Base-by-base conservation (phyloP, 805 yeast genomes). In the Lachancea waltii region DNA sequence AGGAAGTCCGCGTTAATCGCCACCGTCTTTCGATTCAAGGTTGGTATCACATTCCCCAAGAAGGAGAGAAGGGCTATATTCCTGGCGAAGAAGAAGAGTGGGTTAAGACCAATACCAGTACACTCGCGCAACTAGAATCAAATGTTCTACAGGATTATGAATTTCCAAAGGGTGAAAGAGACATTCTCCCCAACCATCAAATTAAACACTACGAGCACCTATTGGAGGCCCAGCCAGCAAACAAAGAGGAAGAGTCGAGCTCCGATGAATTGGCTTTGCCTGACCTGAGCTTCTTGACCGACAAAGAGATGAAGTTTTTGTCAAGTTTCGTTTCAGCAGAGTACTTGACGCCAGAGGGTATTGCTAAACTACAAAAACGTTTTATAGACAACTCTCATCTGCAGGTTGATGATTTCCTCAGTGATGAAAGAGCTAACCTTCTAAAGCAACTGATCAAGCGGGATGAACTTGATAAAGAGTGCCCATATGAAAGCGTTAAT, bases 31-130 rank as follows among this genome's bases (percentile, higher is more conserved):
- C 95, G 0, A 85, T 92, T 43, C 96, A 92, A 54, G 99, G 99
- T 1, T 94, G 99, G 99, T 94, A 90, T 57, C 99, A 92, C 60
- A 85, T 89, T 36, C 99, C 99, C 3, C 97, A 92, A 58, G 66
- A 65, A 8, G 97, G 95, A 7, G 99, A 92, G 62, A 78, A 74
- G 23, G 97, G 97, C 0, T 90, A 61, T 53, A 72, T 78, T 14
- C 77, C 75, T 25, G 95, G 94, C 5, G 95, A 86, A 55, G 87
- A 85, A 58, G 90, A 81, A 52, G 47, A 49, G 30, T 61, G 64
- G 64, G 50, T 59, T 7, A 75, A 67, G 25, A 78, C 84, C 1
- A 87, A 81, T 49, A 81, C 83, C 0, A 76, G 86, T 30, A 85
- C 95, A 0, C 70, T 87, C 45, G 86, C 83, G 53, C 90, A 76